Evolutionary conservation across 1,139 yeast species (phyloP).

Genomic region (Blastobotrys apis): DNA sequence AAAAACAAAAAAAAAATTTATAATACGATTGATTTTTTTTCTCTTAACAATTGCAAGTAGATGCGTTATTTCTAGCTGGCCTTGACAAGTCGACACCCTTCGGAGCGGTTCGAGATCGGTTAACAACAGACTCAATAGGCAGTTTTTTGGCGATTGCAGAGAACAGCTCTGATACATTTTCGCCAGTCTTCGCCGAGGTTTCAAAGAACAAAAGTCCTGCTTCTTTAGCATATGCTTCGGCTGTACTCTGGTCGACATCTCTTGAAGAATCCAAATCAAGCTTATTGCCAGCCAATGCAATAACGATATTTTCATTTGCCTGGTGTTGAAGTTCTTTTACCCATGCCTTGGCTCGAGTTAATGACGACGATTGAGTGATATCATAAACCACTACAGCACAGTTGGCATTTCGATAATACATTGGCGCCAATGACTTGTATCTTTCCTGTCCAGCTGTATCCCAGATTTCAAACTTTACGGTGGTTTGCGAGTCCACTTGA

Average conservation of each 20-base stretch:
- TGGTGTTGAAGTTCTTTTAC: slow-evolving; percentile 90
- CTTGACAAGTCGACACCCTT: slow-evolving; percentile 35
- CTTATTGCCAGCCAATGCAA: slow-evolving; percentile 82
- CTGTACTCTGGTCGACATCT: slow-evolving; percentile 51
- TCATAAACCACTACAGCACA: slow-evolving; percentile 84
- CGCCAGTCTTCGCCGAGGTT: slow-evolving; percentile 91
- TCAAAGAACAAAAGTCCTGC: slow-evolving; percentile 80
- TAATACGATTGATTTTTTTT: no score
- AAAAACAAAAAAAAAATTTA: neutral
- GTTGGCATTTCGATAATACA: slow-evolving; percentile 86
- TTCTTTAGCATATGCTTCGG: slow-evolving; percentile 60
- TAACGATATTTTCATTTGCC: slow-evolving; percentile 76
- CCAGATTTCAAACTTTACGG: slow-evolving; percentile 46
- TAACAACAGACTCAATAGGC: slow-evolving; percentile 36
- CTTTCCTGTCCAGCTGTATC: slow-evolving; percentile 95
- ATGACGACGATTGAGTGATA: slow-evolving; percentile 60
- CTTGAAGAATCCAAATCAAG: slow-evolving; percentile 56
- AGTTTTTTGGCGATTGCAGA: slow-evolving; percentile 61
- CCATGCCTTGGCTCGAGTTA: slow-evolving; percentile 92
- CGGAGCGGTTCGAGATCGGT: slow-evolving; percentile 30
- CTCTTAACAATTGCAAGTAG: slow-evolving; percentile 33
- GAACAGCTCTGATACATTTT: slow-evolving; percentile 76
- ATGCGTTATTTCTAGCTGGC: slow-evolving; percentile 23
- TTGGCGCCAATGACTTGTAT: slow-evolving; percentile 82
- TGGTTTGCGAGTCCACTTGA: slow-evolving; percentile 52